These are phyloP conservation scores for Galeopsis tetrahit DNA, from an alignment of 257 asterid species.

Conservation along the genomic window DNA sequence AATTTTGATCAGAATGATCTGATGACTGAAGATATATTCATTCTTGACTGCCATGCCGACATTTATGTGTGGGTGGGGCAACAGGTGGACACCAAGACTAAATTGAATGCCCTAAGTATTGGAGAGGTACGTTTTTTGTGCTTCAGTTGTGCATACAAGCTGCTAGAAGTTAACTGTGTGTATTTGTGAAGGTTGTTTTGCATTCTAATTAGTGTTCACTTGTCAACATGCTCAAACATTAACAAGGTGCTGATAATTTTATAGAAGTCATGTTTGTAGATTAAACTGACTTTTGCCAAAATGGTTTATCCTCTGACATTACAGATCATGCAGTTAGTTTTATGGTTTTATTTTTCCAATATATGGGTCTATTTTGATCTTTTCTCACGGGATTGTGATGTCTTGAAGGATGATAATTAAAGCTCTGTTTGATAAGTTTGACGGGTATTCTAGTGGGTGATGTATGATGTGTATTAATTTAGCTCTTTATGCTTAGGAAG, in stretches of 20 bases:
- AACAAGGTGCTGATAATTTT: neutral
- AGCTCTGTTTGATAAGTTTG: no score
- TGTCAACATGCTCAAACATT: conserved; percentile 1
- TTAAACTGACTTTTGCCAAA: neutral
- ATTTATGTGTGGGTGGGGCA: conserved; percentile 96
- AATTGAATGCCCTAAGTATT: conserved; percentile 68
- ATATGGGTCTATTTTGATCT: neutral
- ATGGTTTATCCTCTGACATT: neutral
- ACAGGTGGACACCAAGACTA: conserved; percentile 69
- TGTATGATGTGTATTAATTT: neutral
- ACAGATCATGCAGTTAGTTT: neutral
- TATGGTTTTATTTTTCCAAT: neutral
- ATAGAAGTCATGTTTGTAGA: neutral
- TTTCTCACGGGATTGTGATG: neutral
- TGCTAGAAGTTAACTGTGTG: conserved; percentile 20
- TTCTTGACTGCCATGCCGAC: conserved; percentile 90
- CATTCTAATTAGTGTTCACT: neutral
- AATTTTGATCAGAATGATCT: conserved; percentile 94
- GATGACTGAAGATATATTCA: conserved; percentile 91
- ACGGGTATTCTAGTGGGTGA: neutral
- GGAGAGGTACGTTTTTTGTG: conserved; percentile 66
- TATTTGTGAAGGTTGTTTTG: conserved; percentile 4
- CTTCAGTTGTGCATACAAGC: conserved; percentile 27
- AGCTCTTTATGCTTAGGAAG: conserved; percentile 14
- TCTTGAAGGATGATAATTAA: neutral